A percentile compares a stretch with the other conserved stretches of the same genome.
phyloP scores from a whole-genome alignment of 1,139 yeast species.

The Candida mesenterica region DNA sequence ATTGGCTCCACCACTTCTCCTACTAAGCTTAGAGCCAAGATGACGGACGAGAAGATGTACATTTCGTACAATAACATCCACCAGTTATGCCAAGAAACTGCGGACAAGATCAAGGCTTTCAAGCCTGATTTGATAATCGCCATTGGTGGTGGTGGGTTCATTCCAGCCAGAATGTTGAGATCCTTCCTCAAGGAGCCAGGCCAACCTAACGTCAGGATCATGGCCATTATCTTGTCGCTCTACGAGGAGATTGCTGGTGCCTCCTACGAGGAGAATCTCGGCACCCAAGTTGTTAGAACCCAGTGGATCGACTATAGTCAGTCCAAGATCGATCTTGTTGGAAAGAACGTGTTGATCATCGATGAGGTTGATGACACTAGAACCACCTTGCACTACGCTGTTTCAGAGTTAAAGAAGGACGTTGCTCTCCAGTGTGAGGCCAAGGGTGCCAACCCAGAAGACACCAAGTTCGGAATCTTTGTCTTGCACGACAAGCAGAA shows the following conservation, averaged over 20 bases:
- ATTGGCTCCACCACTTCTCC: no score
- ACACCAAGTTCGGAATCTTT: conserved; percentile 81
- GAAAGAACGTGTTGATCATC: conserved; percentile 78
- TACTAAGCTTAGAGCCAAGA: no score
- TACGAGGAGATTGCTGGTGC: conserved; percentile 77
- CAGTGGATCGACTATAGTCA: conserved; percentile 93
- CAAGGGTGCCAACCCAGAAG: conserved; percentile 29
- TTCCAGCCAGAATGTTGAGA: conserved; percentile 92
- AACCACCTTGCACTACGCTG: conserved; percentile 90
- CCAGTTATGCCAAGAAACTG: conserved; percentile 86
- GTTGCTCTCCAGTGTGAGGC: conserved; percentile 42
- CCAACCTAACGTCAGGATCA: conserved; percentile 84
- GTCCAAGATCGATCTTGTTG: conserved; percentile 53
- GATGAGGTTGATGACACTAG: conserved; percentile 97
- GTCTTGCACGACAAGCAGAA: conserved; percentile 92
- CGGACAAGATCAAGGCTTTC: conserved; percentile 60
- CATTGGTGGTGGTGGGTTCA: conserved; percentile 92
- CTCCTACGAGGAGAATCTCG: conserved; percentile 63
- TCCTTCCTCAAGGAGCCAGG: conserved; percentile 86
- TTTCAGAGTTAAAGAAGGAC: conserved; percentile 82
- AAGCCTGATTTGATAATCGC: conserved; percentile 89
- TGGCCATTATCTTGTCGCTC: conserved; percentile 88
- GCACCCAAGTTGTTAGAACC: conserved; percentile 85
- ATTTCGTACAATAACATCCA: conserved; percentile 91
- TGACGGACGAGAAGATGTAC: conserved; percentile 60